Evolutionary conservation across 2,329 filamentous ascomycete genomes (phyloP).

Genomic region (Aureobasidium subglaciale): DNA sequence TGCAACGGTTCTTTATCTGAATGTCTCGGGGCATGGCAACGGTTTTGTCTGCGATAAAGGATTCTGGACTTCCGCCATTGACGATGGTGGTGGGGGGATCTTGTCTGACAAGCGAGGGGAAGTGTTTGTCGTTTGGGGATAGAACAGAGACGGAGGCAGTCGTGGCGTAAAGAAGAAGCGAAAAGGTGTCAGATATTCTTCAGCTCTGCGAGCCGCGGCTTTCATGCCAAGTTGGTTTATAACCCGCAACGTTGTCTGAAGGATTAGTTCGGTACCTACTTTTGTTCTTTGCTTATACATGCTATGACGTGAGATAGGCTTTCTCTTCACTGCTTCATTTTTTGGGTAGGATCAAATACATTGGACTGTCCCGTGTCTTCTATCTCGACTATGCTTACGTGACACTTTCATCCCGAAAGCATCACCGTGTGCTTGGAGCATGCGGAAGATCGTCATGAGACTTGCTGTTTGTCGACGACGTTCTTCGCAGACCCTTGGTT

Average conservation of each 20-base stretch:
- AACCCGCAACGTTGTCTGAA: neutral
- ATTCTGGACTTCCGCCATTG: neutral
- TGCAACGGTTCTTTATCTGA: neutral
- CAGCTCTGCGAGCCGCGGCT: too few species aligned
- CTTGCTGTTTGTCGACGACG: neutral
- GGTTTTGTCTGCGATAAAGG: neutral
- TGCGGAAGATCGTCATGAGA: neutral
- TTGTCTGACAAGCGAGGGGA: neutral
- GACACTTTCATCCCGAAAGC: neutral
- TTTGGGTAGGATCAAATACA: neutral
- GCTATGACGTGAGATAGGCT: neutral
- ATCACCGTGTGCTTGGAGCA: neutral
- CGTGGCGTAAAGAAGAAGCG: neutral
- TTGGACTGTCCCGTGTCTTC: too few species aligned
- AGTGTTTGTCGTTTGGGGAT: too few species aligned
- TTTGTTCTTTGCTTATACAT: neutral
- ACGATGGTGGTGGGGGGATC: neutral
- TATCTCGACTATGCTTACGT: neutral
- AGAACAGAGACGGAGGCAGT: too few species aligned
- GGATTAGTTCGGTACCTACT: neutral
- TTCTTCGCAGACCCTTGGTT: neutral
- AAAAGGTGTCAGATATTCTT: neutral
- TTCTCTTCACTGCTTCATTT: neutral
- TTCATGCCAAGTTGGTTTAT: too few species aligned
- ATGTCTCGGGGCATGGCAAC: neutral